These are phyloP conservation scores for Monosporascus sp. DNA, from an alignment of 2,329 filamentous ascomycete species.

Conservation along the genomic window DNA sequence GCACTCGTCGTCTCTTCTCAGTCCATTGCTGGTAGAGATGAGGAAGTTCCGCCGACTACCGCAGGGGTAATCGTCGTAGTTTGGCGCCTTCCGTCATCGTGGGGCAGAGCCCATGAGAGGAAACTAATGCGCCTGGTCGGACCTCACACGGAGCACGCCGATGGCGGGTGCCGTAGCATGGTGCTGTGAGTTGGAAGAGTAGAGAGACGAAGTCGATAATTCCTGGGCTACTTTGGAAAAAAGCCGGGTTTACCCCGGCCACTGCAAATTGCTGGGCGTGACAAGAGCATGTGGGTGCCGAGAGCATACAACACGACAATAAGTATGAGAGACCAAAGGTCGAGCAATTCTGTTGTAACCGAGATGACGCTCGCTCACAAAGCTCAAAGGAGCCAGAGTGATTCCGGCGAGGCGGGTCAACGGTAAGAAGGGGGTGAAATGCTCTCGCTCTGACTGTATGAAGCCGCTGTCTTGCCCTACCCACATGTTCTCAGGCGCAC, in stretches of 20 bases:
- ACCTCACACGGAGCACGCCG: conserved; percentile 45
- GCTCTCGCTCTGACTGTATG: conserved; percentile 41
- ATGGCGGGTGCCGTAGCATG: conserved; percentile 36
- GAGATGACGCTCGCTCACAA: conserved; percentile 34
- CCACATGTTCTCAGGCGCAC: conserved; percentile 27
- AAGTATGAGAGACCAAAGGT: conserved; percentile 25
- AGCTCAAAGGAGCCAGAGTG: conserved; percentile 21
- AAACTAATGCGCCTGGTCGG: conserved; percentile 56
- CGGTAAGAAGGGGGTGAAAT: conserved; percentile 29
- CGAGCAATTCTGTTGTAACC: conserved; percentile 44
- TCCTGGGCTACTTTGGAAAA: conserved; percentile 9
- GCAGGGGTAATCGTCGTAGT: conserved; percentile 25
- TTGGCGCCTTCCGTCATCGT: conserved; percentile 46
- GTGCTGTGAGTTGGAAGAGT: conserved; percentile 32
- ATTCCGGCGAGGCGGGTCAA: conserved; percentile 38
- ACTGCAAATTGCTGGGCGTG: conserved; percentile 16
- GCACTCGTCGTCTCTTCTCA: conserved; percentile 53
- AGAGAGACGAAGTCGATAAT: conserved; percentile 22
- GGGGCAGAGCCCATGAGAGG: conserved; percentile 37
- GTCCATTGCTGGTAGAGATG: conserved; percentile 36
- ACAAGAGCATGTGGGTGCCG: conserved; percentile 32
- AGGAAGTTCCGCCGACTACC: conserved; percentile 38
- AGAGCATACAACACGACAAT: conserved; percentile 37
- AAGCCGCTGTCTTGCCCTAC: conserved; percentile 42
- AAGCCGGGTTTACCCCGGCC: conserved; percentile 18